These are phyloP conservation scores for Candida michaelii DNA, from an alignment of 805 yeast genomes.

Conservation along the genomic window DNA sequence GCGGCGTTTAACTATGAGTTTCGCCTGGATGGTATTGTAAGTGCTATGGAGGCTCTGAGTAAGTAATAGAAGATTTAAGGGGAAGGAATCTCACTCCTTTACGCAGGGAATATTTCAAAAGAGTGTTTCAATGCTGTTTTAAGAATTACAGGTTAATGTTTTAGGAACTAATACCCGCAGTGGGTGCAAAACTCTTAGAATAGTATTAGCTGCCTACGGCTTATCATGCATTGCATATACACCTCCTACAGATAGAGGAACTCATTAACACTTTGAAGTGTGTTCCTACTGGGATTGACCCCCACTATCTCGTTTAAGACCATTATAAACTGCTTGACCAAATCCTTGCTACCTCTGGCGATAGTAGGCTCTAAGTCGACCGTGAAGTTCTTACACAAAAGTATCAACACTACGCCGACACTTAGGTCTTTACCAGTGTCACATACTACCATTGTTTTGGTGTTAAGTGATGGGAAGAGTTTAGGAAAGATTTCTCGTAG, in stretches of 20 bases:
- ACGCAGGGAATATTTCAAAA: too few species aligned
- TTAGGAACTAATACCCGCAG: too few species aligned
- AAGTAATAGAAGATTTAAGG: too few species aligned
- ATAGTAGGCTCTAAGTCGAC: slow-evolving; percentile 36
- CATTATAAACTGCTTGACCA: slow-evolving; percentile 57
- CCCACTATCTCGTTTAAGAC: slow-evolving; percentile 46
- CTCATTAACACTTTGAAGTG: slow-evolving; percentile 69
- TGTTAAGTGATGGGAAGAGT: slow-evolving; percentile 30
- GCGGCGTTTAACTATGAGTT: not conserved
- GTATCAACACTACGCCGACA: slow-evolving; percentile 54
- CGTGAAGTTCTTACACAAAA: slow-evolving; percentile 49
- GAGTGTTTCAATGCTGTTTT: too few species aligned
- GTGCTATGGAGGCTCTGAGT: too few species aligned
- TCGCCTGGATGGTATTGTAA: too few species aligned
- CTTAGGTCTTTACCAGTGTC: slow-evolving; percentile 68
- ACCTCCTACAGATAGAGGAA: slow-evolving; percentile 6
- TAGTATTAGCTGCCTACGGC: too few species aligned
- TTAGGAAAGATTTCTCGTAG: slow-evolving; percentile 49
- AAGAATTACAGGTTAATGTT: too few species aligned
- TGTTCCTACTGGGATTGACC: slow-evolving; percentile 75
- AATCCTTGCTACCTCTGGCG: slow-evolving; percentile 41
- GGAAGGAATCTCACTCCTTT: too few species aligned
- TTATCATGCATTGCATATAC: too few species aligned
- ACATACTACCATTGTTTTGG: slow-evolving; percentile 47
- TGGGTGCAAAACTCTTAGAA: too few species aligned